Conservation (phyloP, 495 filamentous ascomycete species). For the Parathielavia appendiculata region DNA sequence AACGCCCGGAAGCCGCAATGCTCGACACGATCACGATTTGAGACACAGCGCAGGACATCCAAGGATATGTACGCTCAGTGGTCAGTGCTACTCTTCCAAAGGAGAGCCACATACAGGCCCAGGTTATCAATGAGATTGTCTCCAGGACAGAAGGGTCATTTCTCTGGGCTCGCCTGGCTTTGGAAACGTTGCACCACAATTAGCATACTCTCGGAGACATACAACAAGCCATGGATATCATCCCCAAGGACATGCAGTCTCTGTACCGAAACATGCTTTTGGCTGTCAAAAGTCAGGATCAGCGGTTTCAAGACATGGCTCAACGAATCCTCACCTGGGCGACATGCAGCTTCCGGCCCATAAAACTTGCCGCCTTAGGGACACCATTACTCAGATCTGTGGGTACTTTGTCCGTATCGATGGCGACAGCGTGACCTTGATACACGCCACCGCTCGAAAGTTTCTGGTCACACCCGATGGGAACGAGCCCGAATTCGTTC, state of each 20-base stretch:
- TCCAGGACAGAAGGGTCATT: constrained; percentile 5
- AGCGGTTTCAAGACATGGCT: constrained; percentile 1
- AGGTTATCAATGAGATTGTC: not conserved
- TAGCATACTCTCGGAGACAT: constrained; percentile 2
- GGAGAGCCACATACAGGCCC: not conserved
- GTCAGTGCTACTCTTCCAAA: not conserved
- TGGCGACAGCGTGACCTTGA: constrained; percentile 5
- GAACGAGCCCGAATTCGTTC: not conserved
- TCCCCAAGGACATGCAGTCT: constrained; percentile 2
- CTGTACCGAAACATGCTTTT: constrained; percentile 5
- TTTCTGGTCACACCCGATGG: constrained; percentile 1
- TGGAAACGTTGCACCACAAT: constrained; percentile 2
- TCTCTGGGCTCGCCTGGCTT: constrained; percentile 1
- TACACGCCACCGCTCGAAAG: constrained; percentile 6
- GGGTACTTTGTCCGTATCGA: constrained; percentile 4
- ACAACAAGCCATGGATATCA: not conserved
- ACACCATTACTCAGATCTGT: constrained; percentile 4
- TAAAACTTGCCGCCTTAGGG: not conserved
- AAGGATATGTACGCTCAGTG: not conserved
- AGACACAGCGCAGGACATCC: constrained; percentile 1
- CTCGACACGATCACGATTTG: not conserved
- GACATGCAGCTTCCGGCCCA: constrained; percentile 4
- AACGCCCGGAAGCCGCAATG: not conserved
- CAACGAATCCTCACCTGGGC: constrained; percentile 1
- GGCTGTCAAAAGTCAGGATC: not conserved